Percentiles rank a stretch among this genome's conserved stretches.
These are phyloP conservation scores for Hansenula sp. DNA, from an alignment of 1,139 yeast species.

Conservation along the genomic window DNA sequence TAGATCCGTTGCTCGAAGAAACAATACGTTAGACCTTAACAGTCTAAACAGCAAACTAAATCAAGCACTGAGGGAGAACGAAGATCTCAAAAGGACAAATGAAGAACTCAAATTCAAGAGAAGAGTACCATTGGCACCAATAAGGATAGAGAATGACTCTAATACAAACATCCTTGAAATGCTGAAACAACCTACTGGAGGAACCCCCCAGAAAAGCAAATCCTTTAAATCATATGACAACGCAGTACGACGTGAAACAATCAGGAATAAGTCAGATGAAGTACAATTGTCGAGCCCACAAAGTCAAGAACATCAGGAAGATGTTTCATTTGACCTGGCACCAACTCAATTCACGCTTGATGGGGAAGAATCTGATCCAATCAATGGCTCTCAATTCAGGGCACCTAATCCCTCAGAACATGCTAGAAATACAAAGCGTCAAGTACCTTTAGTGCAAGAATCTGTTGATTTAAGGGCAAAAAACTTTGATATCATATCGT, in stretches of 20 bases:
- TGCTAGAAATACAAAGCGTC: slow-evolving; percentile 1
- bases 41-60: slow-evolving; percentile 6
- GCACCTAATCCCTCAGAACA: background rate
- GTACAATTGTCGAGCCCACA: background rate
- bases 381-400: background rate
- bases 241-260: background rate
- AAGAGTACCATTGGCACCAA: slow-evolving; percentile 1
- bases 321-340: background rate
- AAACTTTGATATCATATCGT: slow-evolving; percentile 8
- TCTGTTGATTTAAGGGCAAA: slow-evolving; percentile 8
- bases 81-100: background rate
- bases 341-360: slow-evolving; percentile 1
- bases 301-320: background rate
- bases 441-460: slow-evolving; percentile 4
- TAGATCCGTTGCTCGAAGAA: background rate
- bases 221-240: background rate
- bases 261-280: background rate
- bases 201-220: background rate
- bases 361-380: background rate
- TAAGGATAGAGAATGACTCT: slow-evolving; percentile 1
- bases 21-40: slow-evolving; percentile 2
- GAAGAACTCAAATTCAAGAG: slow-evolving; percentile 1
- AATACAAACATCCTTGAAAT: slow-evolving; percentile 12
- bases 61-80: slow-evolving; percentile 1
- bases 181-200: slow-evolving; percentile 17